Percentiles rank a stretch among this genome's conserved stretches.
Evolutionary conservation across 768 basidiomycete species (phyloP).

Genomic region (Lactarius sanguifluus): DNA sequence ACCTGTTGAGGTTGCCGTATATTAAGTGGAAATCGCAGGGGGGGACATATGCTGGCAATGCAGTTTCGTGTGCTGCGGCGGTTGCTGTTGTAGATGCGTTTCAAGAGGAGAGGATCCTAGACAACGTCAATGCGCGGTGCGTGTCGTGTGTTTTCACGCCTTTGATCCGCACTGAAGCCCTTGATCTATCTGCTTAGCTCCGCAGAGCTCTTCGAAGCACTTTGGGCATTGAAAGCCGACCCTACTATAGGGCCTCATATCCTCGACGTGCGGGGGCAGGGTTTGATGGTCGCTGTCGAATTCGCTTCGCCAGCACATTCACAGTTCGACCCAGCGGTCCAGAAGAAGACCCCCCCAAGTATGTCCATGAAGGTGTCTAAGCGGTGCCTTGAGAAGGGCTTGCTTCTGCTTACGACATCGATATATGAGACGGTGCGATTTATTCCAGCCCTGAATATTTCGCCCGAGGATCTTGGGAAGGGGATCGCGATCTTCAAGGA

Average conservation of each 20-base stretch:
- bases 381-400: slow-evolving; percentile 80
- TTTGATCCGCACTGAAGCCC: background rate
- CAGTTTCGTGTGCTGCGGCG: slow-evolving; percentile 89
- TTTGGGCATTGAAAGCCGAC: slow-evolving; percentile 58
- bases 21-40: slow-evolving; percentile 45
- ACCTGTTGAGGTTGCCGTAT: background rate
- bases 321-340: slow-evolving; percentile 47
- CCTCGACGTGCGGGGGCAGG: slow-evolving; percentile 83
- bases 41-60: slow-evolving; percentile 91
- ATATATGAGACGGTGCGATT: slow-evolving; percentile 87
- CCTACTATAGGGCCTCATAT: slow-evolving; percentile 56
- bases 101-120: slow-evolving; percentile 74
- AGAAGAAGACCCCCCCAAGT: slow-evolving; percentile 44
- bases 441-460: slow-evolving; percentile 89
- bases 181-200: slow-evolving; percentile 47
- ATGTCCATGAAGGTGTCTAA: slow-evolving; percentile 71
- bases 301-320: slow-evolving; percentile 64
- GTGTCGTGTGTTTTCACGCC: slow-evolving; percentile 21
- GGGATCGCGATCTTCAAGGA: slow-evolving; percentile 65
- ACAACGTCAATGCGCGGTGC: slow-evolving; percentile 74
- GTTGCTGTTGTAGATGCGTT: slow-evolving; percentile 78
- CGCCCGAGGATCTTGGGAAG: slow-evolving; percentile 67
- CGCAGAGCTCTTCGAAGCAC: slow-evolving; percentile 61
- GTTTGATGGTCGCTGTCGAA: slow-evolving; percentile 87
- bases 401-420: slow-evolving; percentile 87